Conservation (phyloP, 495 filamentous ascomycete genomes). For the Xylaria grammica region DNA sequence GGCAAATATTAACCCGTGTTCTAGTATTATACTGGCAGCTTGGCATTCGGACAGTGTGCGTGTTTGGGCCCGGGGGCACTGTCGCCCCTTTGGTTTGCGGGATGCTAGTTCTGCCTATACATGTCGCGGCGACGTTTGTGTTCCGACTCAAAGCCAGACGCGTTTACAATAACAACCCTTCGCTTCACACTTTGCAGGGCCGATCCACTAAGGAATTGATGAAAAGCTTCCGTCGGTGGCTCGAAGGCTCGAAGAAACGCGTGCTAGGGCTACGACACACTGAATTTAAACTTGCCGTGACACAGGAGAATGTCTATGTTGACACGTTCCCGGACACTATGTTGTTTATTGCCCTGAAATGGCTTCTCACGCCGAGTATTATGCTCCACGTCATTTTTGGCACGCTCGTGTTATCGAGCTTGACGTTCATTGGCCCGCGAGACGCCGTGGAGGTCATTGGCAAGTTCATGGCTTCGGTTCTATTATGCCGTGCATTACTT, state of each 20-base stretch:
- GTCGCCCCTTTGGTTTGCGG: slow-evolving; percentile 24
- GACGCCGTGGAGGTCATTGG: slow-evolving; percentile 22
- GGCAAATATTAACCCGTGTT: background rate
- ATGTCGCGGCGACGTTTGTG: slow-evolving; percentile 10
- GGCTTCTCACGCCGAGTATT: slow-evolving; percentile 26
- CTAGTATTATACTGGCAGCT: slow-evolving; percentile 22
- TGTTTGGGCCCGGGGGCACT: slow-evolving; percentile 13
- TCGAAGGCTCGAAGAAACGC: background rate
- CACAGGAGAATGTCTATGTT: background rate
- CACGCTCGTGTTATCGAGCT: slow-evolving; percentile 27
- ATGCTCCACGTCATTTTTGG: slow-evolving; percentile 30
- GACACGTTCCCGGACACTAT: background rate
- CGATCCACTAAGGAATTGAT: background rate
- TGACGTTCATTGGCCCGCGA: slow-evolving; percentile 25
- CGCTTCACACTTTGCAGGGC: background rate
- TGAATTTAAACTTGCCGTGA: background rate
- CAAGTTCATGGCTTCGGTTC: slow-evolving; percentile 20
- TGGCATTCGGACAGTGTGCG: slow-evolving; percentile 21
- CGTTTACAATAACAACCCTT: background rate
- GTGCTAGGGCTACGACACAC: background rate
- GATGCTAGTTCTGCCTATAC: slow-evolving; percentile 18
- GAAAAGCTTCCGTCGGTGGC: background rate
- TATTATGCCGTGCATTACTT: slow-evolving; percentile 24
- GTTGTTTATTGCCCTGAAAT: slow-evolving; percentile 20
- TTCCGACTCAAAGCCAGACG: slow-evolving; percentile 20